These are phyloP conservation scores for Debaryomycetaceae sp. DNA, from an alignment of 1,139 yeast genomes.

Conservation along the genomic window DNA sequence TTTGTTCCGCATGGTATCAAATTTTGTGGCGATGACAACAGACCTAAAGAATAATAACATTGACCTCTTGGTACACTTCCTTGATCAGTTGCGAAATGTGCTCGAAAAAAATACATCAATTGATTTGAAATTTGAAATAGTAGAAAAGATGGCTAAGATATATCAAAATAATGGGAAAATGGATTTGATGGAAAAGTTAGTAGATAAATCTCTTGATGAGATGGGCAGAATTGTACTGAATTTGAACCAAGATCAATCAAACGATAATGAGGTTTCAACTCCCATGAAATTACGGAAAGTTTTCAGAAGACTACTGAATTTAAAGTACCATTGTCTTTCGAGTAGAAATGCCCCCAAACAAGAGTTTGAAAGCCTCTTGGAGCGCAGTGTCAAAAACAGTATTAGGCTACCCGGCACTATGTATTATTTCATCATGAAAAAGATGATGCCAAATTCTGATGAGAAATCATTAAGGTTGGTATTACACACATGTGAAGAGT, in stretches of 20 bases:
- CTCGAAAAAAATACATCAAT: conserved; percentile 21
- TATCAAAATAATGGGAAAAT: conserved; percentile 23
- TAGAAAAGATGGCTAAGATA: conserved; percentile 26
- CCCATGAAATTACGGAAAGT: conserved; percentile 20
- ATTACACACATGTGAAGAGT: conserved; percentile 25
- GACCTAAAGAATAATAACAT: conserved; percentile 17
- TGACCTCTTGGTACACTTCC: conserved; percentile 25
- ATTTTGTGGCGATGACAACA: conserved; percentile 19
- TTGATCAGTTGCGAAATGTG: conserved; percentile 23
- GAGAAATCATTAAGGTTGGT: conserved; percentile 13
- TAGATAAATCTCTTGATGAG: conserved; percentile 25
- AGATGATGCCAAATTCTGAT: conserved; percentile 11
- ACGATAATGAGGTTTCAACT: conserved; percentile 8
- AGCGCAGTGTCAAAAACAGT: conserved; percentile 5
- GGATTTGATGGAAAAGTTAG: conserved; percentile 20
- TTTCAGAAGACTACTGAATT: conserved; percentile 16
- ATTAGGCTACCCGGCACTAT: conserved; percentile 19
- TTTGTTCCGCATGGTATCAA: conserved; percentile 24
- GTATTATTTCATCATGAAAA: conserved; percentile 15
- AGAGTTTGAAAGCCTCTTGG: conserved; percentile 11
- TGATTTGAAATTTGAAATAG: conserved; percentile 24
- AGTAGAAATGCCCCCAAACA: conserved; percentile 5
- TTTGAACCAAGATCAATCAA: conserved; percentile 18
- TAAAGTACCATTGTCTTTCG: conserved; percentile 15
- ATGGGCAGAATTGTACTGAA: conserved; percentile 13